phyloP scores from a whole-genome alignment of 768 basidiomycete genomes.

The Trametes cinnabarina region DNA sequence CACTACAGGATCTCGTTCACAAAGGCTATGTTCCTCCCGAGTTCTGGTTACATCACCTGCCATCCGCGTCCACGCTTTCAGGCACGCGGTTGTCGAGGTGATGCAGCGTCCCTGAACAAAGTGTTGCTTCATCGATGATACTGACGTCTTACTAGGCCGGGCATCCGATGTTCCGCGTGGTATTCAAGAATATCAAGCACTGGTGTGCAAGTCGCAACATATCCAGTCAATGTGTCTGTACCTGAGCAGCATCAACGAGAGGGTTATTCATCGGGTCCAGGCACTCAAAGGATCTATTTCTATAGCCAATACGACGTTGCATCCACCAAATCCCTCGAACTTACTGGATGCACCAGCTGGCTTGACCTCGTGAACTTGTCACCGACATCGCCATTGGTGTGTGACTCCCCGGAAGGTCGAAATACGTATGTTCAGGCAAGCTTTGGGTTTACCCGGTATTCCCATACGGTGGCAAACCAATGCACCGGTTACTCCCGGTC shows the following conservation, averaged over 20 bases:
- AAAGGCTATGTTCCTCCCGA: not conserved
- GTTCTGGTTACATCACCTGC: not conserved
- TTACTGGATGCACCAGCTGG: not conserved
- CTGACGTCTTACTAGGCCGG: not conserved
- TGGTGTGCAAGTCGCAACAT: not conserved
- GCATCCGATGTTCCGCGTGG: not conserved
- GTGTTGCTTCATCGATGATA: not conserved
- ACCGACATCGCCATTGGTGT: not conserved
- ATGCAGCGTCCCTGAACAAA: not conserved
- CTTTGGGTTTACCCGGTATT: slow-evolving; percentile 1
- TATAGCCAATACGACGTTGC: not conserved
- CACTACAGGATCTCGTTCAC: not conserved
- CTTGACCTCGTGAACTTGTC: not conserved
- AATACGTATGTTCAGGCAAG: not conserved
- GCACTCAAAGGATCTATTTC: not conserved
- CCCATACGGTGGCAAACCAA: not conserved
- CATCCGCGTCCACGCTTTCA: not conserved
- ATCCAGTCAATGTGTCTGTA: not conserved
- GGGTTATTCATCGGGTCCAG: not conserved
- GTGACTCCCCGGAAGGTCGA: not conserved
- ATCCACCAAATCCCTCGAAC: not conserved
- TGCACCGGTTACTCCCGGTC: not conserved
- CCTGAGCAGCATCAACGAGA: not conserved
- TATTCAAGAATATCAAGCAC: not conserved
- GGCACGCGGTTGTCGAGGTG: not conserved